Evolutionary conservation across 2,329 filamentous ascomycete species (phyloP), one percentile per base, ranked within the genome.

Genomic region (Fonsecaea pugnacius): DNA sequence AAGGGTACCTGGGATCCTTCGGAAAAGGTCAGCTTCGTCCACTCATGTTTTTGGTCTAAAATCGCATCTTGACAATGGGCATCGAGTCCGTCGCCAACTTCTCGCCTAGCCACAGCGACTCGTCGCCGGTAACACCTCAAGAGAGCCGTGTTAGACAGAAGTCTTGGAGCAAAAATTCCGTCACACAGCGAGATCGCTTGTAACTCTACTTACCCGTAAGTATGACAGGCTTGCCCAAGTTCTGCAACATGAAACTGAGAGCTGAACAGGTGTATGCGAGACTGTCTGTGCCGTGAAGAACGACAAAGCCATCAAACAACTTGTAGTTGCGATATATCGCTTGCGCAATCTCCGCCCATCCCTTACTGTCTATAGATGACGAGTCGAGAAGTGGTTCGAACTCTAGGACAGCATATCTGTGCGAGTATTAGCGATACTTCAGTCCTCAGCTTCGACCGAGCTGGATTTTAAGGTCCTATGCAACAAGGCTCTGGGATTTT

Each of bases 281-380:
- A 51, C 91, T 96, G 77, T 96, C 92, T 6, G 92, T 96, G 66
- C 92, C 92, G 76, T 96, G 92, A 36, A 96, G 86, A 46, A 96
- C 88, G 24, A 96, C 91, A 73, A 96, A 96, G 21, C 91, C 92
- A 75, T 96, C 93, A 73, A 92, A 97, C 0, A 91, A 84, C 67
- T 89, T 88, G 76, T 96, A 96, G 77, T 97, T 97, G 68, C 89
- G 87, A 70, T 87, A 84, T 70, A 96, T 86, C n/a, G 89, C 86
- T 57, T 83, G 80, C 0, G 92, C 91, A 74, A 96, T 95, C 73
- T 92, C 86, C 10, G 90, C 88, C 93, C 92, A 96, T 63, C 92
- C 92, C 50, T 86, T 85, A 18, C 91, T 91, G 66, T 92, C 91
- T 75, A 96, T 96, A 60, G 91, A 95, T 74, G 90, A 94, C 67